phyloP scores from a whole-genome alignment of 108 stramenopile species.

The Cyclotella baltica region DNA sequence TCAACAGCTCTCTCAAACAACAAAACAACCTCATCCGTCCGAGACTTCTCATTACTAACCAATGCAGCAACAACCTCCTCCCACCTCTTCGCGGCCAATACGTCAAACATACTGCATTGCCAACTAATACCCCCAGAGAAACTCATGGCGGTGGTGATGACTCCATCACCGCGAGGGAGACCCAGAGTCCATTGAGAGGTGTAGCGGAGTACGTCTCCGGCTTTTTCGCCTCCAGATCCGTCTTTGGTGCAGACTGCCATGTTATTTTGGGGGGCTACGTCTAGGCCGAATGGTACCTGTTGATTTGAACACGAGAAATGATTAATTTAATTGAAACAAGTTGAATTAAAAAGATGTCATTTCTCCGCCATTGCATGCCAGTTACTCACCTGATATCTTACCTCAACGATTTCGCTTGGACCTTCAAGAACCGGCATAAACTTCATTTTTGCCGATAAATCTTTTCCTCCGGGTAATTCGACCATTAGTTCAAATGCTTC shows the following conservation, averaged over 20 bases:
- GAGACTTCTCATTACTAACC: constrained; percentile 62
- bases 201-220: constrained; percentile 79
- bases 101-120: constrained; percentile 85
- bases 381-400: constrained; percentile 56
- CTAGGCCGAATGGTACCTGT: constrained; percentile 76
- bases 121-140: constrained; percentile 77
- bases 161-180: constrained; percentile 79
- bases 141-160: constrained; percentile 71
- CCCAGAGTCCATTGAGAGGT: constrained; percentile 85
- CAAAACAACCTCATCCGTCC: constrained; percentile 86
- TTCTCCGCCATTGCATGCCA: background rate
- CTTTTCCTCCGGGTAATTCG: constrained; percentile 62
- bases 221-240: constrained; percentile 70
- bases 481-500: constrained; percentile 59
- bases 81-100: constrained; percentile 73
- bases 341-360: background rate
- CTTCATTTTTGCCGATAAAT: constrained; percentile 66
- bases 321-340: background rate
- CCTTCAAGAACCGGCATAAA: constrained; percentile 61
- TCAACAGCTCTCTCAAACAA: constrained; percentile 68
- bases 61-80: constrained; percentile 79
- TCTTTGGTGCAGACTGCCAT: constrained; percentile 79
- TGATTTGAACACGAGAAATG: background rate
- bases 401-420: constrained; percentile 74
- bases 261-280: constrained; percentile 71